Base-by-base conservation (phyloP, 2,329 filamentous ascomycete genomes). In the Rugonectria rugulosa region DNA sequence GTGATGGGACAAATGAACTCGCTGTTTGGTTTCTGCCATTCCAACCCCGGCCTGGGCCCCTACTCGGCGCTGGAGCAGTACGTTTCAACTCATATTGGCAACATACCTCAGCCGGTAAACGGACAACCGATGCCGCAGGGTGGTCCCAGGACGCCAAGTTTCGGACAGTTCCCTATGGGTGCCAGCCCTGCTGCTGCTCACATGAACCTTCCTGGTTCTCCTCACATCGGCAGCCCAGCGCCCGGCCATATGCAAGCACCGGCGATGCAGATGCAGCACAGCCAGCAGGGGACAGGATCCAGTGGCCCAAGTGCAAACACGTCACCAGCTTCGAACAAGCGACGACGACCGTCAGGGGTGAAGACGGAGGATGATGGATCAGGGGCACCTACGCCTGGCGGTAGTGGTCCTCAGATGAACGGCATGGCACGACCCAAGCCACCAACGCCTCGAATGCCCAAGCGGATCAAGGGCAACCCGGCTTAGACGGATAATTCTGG, bases 251-350 rank as follows among this genome's bases (percentile, higher is more conserved):
- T 88, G 80, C 84, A 86, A 70, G 84, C 85, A 46, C 86, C 86
- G 19, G 79, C 79, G 59, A 89, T 89, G 86, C 84, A 86, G 69
- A 75, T 86, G 57, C 86, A 89, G 69, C 83, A 85, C 60, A 88
- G 86, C 68, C 86, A 88, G 69, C 87, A 89, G 68, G 87, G 86
- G 32, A 87, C 86, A 26, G 85, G 77, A 69, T 88, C 86, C 9
- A 86, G 83, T 68, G 86, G 85, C 2, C 85, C 85, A 6, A 88
- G 85, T 67, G 85, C 86, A 53, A 89, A 88, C 72, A 89, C 87
- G 5, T 87, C 84, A 26, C 85, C 85, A 32, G 79, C 82, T 20
- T 83, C 81, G 27, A 85, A 85, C 61, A 87, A 87, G 72, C 76
- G 83, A 49, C 73, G 84, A 63, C 77, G 84, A 24, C 80, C 82